Percentiles rank a stretch among this genome's conserved stretches.
These are phyloP conservation scores for Umbelopsis vinacea DNA, from an alignment of 192 early-diverging fungal species.

Conservation along the genomic window DNA sequence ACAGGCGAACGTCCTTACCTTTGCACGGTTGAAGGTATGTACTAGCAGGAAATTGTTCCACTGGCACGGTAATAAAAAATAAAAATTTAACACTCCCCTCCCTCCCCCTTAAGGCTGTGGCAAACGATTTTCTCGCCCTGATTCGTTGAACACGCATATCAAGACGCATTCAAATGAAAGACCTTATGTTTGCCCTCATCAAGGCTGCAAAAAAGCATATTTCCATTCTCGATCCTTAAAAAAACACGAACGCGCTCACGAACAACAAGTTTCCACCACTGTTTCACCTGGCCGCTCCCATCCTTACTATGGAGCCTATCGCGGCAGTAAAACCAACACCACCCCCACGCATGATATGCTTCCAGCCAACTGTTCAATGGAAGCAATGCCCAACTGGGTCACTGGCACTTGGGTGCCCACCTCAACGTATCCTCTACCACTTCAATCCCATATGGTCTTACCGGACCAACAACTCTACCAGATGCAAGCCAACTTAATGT, in stretches of 20 bases:
- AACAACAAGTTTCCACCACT: constrained; percentile 9
- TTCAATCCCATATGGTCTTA: background rate
- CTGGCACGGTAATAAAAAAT: too few relatives aligned
- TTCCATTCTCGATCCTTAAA: constrained; percentile 65
- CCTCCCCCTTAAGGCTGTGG: too few relatives aligned
- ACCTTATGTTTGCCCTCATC: constrained; percentile 53
- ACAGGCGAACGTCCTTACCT: constrained; percentile 79
- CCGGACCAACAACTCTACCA: background rate
- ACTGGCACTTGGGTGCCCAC: background rate
- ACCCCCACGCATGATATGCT: constrained; percentile 11
- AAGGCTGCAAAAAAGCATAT: constrained; percentile 63
- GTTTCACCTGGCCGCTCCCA: background rate
- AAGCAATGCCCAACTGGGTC: constrained; percentile 16
- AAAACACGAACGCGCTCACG: constrained; percentile 64
- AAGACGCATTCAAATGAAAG: constrained; percentile 63
- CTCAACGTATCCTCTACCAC: background rate
- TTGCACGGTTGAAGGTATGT: constrained; percentile 56
- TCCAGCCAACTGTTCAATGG: constrained; percentile 11
- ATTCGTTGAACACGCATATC: constrained; percentile 71
- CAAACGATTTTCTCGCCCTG: constrained; percentile 78
- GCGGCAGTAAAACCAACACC: constrained; percentile 1
- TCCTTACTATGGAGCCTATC: constrained; percentile 13
- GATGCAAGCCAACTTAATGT: constrained; percentile 4
- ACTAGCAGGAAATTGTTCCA: too few relatives aligned
- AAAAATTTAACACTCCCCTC: too few relatives aligned